Evolutionary conservation across 2,329 filamentous ascomycete genomes (phyloP).

Genomic region (Arthrocladium fulminans): DNA sequence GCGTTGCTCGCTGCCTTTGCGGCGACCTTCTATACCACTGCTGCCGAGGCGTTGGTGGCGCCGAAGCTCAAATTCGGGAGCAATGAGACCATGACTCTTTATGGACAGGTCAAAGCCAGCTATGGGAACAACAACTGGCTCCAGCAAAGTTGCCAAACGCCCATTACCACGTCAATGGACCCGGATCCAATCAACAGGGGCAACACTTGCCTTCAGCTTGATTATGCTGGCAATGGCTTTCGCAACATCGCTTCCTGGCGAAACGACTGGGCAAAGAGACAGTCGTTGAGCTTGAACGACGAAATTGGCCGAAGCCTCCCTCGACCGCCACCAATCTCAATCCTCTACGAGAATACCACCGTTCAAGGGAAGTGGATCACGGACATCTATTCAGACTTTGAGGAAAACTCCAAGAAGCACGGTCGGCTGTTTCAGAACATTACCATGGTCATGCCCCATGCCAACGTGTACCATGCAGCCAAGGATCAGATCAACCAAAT

Average conservation of each 20-base stretch:
- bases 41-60: conserved; percentile 64
- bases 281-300: conserved; percentile 34
- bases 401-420: conserved; percentile 41
- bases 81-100: conserved; percentile 43
- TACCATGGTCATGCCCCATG: conserved; percentile 67
- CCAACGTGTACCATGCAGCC: conserved; percentile 58
- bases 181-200: conserved; percentile 36
- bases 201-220: conserved; percentile 57
- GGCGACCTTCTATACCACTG: conserved; percentile 66
- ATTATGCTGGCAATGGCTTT: conserved; percentile 59
- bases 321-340: conserved; percentile 53
- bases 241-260: conserved; percentile 60
- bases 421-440: conserved; percentile 63
- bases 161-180: conserved; percentile 36
- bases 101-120: conserved; percentile 49
- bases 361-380: conserved; percentile 62
- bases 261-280: conserved; percentile 45
- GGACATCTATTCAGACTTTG: conserved; percentile 42
- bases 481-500: conserved; percentile 55
- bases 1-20: conserved; percentile 57
- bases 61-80: conserved; percentile 58
- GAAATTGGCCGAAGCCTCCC: conserved; percentile 29
- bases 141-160: conserved; percentile 49
- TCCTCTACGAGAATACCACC: conserved; percentile 65
- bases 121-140: conserved; percentile 58